phyloP scores from a whole-genome alignment of 2,329 filamentous ascomycete species.

The Orbilia ellipsospora region DNA sequence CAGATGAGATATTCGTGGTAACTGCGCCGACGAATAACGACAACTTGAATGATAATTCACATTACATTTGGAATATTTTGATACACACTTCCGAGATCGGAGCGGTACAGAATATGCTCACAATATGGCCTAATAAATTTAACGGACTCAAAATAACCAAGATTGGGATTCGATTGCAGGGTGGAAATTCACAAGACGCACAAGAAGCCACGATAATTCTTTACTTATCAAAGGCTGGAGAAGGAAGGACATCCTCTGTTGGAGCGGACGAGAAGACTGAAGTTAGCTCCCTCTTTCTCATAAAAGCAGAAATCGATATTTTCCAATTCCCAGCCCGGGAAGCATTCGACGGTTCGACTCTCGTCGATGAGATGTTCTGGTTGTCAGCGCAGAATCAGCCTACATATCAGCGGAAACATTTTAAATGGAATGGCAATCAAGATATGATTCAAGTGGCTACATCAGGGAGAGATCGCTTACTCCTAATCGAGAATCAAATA shows the following conservation, averaged over 20 bases:
- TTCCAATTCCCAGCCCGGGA: not conserved
- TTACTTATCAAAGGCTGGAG: too few relatives aligned
- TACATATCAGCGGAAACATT: not conserved
- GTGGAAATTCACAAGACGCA: not conserved
- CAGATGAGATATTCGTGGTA: not conserved
- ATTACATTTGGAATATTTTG: constrained; percentile 8
- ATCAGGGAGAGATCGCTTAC: not conserved
- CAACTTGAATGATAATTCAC: too few relatives aligned
- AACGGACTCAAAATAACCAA: not conserved
- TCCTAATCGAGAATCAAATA: not conserved
- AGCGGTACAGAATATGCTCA: constrained; percentile 10
- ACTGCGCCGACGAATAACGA: not conserved
- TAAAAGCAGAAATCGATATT: too few relatives aligned
- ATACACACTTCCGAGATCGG: constrained; percentile 29
- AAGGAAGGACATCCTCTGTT: too few relatives aligned
- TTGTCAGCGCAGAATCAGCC: not conserved
- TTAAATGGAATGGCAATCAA: not conserved
- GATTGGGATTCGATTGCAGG: not conserved
- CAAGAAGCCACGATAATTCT: too few relatives aligned
- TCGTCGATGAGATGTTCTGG: not conserved
- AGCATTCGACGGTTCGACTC: not conserved
- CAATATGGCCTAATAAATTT: not conserved
- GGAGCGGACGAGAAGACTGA: too few relatives aligned
- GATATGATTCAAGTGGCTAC: not conserved
- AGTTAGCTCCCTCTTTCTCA: too few relatives aligned